Percentiles rank a stretch among this genome's conserved stretches.
phyloP scores from a whole-genome alignment of 306 rosid genomes.

The Cercis canadensis region DNA sequence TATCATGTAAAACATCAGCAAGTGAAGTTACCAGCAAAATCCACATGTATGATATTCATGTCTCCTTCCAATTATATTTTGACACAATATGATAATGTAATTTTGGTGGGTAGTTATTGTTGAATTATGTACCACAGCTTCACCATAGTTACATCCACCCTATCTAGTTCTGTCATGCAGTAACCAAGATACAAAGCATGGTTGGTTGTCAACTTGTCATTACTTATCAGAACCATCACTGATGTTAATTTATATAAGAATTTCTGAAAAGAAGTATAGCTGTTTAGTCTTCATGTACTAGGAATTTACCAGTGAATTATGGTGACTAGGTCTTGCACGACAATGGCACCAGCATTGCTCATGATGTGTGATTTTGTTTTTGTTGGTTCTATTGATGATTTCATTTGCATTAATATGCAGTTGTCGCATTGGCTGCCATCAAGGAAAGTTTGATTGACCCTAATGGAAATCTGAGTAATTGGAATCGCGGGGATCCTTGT shows the following conservation, averaged over 20 bases:
- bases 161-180: background rate
- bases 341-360: background rate
- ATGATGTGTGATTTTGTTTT: conserved; percentile 1
- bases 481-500: conserved; percentile 88
- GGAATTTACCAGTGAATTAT: background rate
- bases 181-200: background rate
- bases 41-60: background rate
- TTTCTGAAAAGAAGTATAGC: background rate
- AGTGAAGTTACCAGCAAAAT: conserved; percentile 9
- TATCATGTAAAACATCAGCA: background rate
- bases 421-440: conserved; percentile 68
- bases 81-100: background rate
- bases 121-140: background rate
- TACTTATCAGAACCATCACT: background rate
- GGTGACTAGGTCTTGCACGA: background rate
- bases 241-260: no score
- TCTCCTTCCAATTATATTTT: conserved; percentile 2
- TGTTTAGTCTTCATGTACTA: background rate
- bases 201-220: no score
- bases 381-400: conserved; percentile 34
- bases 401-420: conserved; percentile 57
- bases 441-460: conserved; percentile 65
- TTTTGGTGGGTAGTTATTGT: background rate
- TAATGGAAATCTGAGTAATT: conserved; percentile 72
- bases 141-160: no score